phyloP scores from a whole-genome alignment of 2,329 filamentous ascomycete genomes.

The Fonsecaea monophora region DNA sequence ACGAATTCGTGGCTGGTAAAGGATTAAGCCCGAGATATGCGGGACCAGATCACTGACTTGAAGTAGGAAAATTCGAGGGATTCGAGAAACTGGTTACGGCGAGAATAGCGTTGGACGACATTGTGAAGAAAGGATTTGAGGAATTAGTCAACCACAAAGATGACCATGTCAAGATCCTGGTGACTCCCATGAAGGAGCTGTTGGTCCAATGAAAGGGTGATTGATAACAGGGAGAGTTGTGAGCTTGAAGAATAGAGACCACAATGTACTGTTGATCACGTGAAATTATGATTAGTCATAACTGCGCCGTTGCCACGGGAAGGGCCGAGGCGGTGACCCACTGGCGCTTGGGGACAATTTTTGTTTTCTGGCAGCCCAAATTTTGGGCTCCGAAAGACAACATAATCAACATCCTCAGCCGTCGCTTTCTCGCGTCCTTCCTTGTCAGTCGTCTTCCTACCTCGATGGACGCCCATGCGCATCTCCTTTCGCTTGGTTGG shows the following conservation, averaged over 20 bases:
- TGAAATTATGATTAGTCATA: neutral
- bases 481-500: slow-evolving; percentile 88
- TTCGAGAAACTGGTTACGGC: slow-evolving; percentile 45
- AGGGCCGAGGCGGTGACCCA: neutral
- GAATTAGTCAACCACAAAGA: slow-evolving; percentile 45
- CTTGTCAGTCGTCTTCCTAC: neutral
- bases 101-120: slow-evolving; percentile 45
- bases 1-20: slow-evolving; percentile 34
- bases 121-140: slow-evolving; percentile 44
- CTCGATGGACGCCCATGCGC: slow-evolving; percentile 80
- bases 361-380: neutral
- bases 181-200: slow-evolving; percentile 34
- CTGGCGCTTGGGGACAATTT: neutral
- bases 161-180: slow-evolving; percentile 48
- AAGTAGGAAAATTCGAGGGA: slow-evolving; percentile 45
- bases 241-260: neutral
- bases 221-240: neutral
- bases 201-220: slow-evolving; percentile 10
- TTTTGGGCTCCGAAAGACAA: neutral
- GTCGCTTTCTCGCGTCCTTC: neutral
- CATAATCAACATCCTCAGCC: neutral
- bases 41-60: neutral
- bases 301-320: neutral
- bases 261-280: neutral
- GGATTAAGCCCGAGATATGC: neutral